phyloP scores from a whole-genome alignment of 2,329 filamentous ascomycete species.

The Ambrosiella beaveri region DNA sequence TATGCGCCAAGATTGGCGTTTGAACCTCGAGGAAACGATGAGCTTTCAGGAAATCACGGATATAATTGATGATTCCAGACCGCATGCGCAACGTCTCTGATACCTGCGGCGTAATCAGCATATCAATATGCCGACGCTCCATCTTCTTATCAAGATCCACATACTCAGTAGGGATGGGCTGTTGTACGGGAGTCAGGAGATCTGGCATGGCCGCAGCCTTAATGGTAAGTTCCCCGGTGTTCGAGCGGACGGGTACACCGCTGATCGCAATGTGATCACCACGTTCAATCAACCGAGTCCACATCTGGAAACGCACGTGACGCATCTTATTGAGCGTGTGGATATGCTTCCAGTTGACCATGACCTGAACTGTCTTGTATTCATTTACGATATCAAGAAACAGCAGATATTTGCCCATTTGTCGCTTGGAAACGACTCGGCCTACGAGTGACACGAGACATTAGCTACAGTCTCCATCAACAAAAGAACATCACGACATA shows the following conservation, averaged over 20 bases:
- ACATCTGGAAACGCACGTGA: constrained; percentile 34
- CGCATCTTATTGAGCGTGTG: constrained; percentile 20
- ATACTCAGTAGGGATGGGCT: constrained; percentile 57
- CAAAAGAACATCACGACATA: background rate
- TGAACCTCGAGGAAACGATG: constrained; percentile 70
- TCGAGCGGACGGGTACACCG: constrained; percentile 52
- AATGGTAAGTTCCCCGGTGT: constrained; percentile 60
- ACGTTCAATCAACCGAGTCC: constrained; percentile 50
- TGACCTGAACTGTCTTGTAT: constrained; percentile 54
- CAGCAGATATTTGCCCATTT: constrained; percentile 57
- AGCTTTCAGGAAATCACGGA: constrained; percentile 57
- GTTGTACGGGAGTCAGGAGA: constrained; percentile 60
- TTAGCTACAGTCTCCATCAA: constrained; percentile 14
- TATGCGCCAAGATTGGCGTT: constrained; percentile 70
- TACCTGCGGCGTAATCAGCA: constrained; percentile 55
- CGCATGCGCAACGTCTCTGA: constrained; percentile 57
- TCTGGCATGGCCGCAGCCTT: constrained; percentile 49
- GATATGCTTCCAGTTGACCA: constrained; percentile 46
- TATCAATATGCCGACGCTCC: constrained; percentile 67
- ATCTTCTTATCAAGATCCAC: constrained; percentile 55
- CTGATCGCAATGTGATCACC: constrained; percentile 69
- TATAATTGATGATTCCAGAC: constrained; percentile 52
- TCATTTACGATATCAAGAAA: constrained; percentile 71
- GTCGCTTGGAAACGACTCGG: constrained; percentile 55
- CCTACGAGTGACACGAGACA: constrained; percentile 30